A percentile compares a stretch with the other conserved stretches of the same genome.
Conservation (phyloP, 2,329 filamentous ascomycete genomes). For the Aspergillus pseudoviridinutans region DNA sequence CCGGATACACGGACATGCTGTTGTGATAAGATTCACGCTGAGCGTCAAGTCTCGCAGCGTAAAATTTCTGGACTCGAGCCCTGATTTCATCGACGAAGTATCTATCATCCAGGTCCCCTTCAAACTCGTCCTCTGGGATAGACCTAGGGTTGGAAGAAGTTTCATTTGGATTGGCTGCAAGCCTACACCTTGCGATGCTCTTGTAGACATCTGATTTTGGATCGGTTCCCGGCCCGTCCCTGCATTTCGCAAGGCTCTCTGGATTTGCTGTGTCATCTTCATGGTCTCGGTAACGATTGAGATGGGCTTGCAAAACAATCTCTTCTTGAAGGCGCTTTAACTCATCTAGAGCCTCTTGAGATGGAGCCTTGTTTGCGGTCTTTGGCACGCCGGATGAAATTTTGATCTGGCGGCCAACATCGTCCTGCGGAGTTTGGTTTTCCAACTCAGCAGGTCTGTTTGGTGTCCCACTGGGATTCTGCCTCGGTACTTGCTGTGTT, state of each 20-base stretch:
- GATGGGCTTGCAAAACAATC: conserved; percentile 14
- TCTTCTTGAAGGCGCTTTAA: conserved; percentile 17
- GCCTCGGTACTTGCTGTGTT: neutral
- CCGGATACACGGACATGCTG: conserved; percentile 13
- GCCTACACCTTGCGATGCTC: conserved; percentile 9
- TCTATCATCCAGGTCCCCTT: neutral
- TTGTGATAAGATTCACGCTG: conserved; percentile 13
- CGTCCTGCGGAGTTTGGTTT: neutral
- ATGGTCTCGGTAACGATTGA: conserved; percentile 7
- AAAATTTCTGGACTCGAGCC: neutral
- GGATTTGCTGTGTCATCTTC: conserved; percentile 11
- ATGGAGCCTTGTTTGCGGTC: conserved; percentile 1
- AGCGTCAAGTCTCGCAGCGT: neutral
- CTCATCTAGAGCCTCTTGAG: conserved; percentile 15
- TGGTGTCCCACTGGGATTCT: neutral
- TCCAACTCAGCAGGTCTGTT: neutral
- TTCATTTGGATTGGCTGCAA: neutral
- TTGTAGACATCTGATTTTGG: conserved; percentile 17
- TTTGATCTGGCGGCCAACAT: neutral
- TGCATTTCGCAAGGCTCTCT: conserved; percentile 18
- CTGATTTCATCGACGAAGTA: neutral
- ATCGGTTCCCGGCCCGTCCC: conserved; percentile 27
- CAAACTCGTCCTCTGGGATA: neutral
- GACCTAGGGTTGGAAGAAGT: neutral
- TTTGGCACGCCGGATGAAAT: neutral